These are phyloP conservation scores for Saccharum hybrid DNA, from an alignment of 202 grass and related monocot genomes.

Conservation along the genomic window DNA sequence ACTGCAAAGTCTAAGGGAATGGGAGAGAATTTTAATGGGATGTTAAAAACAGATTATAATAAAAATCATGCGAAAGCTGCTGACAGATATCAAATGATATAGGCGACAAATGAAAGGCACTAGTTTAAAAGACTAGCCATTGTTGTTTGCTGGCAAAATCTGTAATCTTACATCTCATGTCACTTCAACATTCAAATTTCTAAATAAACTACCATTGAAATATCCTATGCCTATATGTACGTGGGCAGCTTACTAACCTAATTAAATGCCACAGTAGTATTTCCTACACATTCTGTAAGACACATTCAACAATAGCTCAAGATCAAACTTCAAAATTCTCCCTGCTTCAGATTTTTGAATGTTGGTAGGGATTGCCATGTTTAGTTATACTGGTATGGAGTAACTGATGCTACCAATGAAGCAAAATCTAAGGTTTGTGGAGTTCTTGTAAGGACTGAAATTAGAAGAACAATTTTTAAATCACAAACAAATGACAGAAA, in stretches of 20 bases:
- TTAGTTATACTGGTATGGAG: background rate
- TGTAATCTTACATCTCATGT: background rate
- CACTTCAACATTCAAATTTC: background rate
- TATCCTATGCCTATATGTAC: slow-evolving; percentile 8
- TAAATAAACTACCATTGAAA: background rate
- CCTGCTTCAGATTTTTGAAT: background rate
- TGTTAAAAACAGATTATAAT: background rate
- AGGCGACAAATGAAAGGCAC: background rate
- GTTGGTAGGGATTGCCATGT: background rate
- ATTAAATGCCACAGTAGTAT: slow-evolving; percentile 1
- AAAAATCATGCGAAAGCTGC: slow-evolving; percentile 1
- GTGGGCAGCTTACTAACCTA: background rate
- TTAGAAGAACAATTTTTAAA: background rate
- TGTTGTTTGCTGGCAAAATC: background rate
- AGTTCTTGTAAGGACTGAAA: background rate
- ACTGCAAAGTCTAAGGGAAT: background rate
- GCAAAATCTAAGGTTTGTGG: background rate
- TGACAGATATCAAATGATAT: slow-evolving; percentile 20
- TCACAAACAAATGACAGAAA: background rate
- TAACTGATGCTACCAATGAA: background rate
- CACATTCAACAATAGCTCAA: background rate
- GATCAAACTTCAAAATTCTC: background rate
- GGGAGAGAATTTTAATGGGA: background rate
- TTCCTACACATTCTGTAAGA: slow-evolving; percentile 18
- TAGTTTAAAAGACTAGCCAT: background rate